A percentile compares a stretch with the other conserved stretches of the same genome.
phyloP scores from a whole-genome alignment of 2,329 filamentous ascomycete species.

The Phaeosphaeriaceae sp. region DNA sequence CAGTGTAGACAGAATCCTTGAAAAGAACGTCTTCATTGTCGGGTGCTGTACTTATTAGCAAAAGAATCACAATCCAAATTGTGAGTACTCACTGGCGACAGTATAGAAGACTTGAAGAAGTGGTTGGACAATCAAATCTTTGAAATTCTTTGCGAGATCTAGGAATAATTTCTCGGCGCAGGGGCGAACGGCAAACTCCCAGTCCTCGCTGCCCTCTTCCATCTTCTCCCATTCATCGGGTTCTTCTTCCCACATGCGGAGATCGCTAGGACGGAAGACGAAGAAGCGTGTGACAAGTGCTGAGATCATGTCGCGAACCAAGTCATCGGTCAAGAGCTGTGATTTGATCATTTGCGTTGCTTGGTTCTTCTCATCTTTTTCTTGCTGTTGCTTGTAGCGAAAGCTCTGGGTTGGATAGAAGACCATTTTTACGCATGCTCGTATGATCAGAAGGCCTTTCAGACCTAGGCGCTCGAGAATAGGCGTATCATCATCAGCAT shows the following conservation, averaged over 20 bases:
- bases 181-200: conserved; percentile 89
- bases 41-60: conserved; percentile 50
- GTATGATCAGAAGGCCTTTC: conserved; percentile 80
- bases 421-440: conserved; percentile 83
- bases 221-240: conserved; percentile 94
- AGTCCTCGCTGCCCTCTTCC: conserved; percentile 81
- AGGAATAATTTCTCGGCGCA: conserved; percentile 94
- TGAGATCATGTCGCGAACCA: conserved; percentile 83
- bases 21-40: conserved; percentile 74
- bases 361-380: conserved; percentile 75
- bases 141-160: conserved; percentile 88
- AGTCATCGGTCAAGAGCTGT: conserved; percentile 75
- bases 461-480: conserved; percentile 80
- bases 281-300: conserved; percentile 87
- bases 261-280: conserved; percentile 81
- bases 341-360: conserved; percentile 73
- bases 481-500: conserved; percentile 57
- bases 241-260: conserved; percentile 91
- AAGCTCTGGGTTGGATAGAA: conserved; percentile 83
- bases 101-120: conserved; percentile 82
- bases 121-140: conserved; percentile 77
- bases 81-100: conserved; percentile 65
- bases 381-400: conserved; percentile 76
- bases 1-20: conserved; percentile 94
- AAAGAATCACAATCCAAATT: no score